A percentile compares a stretch with the other conserved stretches of the same genome.
Conservation (phyloP, 2,329 filamentous ascomycete genomes). For the Fusarium falciforme region DNA sequence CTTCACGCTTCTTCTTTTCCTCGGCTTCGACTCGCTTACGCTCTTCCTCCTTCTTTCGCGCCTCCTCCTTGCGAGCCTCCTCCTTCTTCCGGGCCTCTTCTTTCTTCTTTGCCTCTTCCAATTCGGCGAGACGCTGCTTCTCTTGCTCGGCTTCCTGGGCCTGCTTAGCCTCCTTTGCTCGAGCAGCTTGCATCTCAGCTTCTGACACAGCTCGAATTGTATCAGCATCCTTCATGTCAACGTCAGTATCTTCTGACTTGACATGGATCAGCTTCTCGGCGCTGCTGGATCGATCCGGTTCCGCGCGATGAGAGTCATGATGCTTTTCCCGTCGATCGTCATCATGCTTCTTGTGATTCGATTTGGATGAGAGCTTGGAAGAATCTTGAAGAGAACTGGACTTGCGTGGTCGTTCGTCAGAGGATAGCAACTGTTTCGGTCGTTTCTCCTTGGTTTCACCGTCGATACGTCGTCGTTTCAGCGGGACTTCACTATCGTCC, state of each 20-base stretch:
- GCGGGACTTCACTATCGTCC: slow-evolving; percentile 62
- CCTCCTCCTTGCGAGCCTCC: slow-evolving; percentile 46
- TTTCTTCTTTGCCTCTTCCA: slow-evolving; percentile 48
- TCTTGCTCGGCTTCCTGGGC: slow-evolving; percentile 35
- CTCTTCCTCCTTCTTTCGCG: slow-evolving; percentile 51
- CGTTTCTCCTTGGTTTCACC: slow-evolving; percentile 63
- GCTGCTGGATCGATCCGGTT: slow-evolving; percentile 53
- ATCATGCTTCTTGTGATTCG: slow-evolving; percentile 54
- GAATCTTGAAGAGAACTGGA: slow-evolving; percentile 56
- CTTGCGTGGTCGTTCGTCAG: slow-evolving; percentile 60
- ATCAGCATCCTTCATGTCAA: slow-evolving; percentile 66
- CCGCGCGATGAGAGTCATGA: slow-evolving; percentile 56
- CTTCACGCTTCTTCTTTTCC: slow-evolving; percentile 43
- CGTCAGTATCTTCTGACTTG: slow-evolving; percentile 67
- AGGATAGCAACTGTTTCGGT: slow-evolving; percentile 55
- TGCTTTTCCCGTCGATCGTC: slow-evolving; percentile 53
- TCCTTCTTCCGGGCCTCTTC: slow-evolving; percentile 52
- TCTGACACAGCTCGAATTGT: slow-evolving; percentile 44
- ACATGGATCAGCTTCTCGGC: slow-evolving; percentile 65
- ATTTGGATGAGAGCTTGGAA: slow-evolving; percentile 49
- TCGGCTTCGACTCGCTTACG: slow-evolving; percentile 47
- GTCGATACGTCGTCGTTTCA: slow-evolving; percentile 70
- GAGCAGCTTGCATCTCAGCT: slow-evolving; percentile 49
- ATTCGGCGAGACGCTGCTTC: slow-evolving; percentile 44
- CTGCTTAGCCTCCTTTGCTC: slow-evolving; percentile 46